Evolutionary conservation across 805 yeast species (phyloP).

Genomic region (Lachancea waltii): DNA sequence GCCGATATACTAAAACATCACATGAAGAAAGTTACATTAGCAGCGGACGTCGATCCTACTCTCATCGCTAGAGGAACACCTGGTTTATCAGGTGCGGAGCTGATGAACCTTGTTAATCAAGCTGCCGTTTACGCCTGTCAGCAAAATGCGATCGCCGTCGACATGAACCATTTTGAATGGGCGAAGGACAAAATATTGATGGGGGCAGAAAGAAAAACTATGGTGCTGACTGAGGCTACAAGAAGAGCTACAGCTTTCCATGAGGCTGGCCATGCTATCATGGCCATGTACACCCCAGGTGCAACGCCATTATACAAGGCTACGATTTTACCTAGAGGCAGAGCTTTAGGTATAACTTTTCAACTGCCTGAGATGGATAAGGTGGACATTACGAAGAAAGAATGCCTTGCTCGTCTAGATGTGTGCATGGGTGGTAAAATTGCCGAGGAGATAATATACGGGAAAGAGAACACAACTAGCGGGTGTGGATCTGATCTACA

Average conservation of each 20-base stretch:
- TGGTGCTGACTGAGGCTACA: constrained; percentile 95
- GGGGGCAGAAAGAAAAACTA: constrained; percentile 97
- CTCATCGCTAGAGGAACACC: constrained; percentile 96
- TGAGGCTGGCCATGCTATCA: constrained; percentile 98
- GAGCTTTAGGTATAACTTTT: constrained; percentile 94
- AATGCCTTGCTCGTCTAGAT: constrained; percentile 85
- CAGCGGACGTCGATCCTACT: constrained; percentile 79
- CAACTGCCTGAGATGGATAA: constrained; percentile 98
- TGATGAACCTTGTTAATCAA: constrained; percentile 92
- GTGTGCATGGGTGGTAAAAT: constrained; percentile 99
- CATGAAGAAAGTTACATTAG: constrained; percentile 81
- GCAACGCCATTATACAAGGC: constrained; percentile 96
- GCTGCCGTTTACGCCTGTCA: constrained; percentile 98
- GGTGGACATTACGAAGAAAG: constrained; percentile 83
- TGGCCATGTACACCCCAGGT: constrained; percentile 91
- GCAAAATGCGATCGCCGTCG: constrained; percentile 81
- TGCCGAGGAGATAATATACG: constrained; percentile 91
- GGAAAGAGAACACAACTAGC: constrained; percentile 85
- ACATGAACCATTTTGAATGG: constrained; percentile 93
- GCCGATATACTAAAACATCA: constrained; percentile 87
- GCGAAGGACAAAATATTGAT: constrained; percentile 95
- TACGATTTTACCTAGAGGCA: constrained; percentile 92
- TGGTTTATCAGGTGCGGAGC: constrained; percentile 96
- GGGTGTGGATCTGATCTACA: constrained; percentile 92
- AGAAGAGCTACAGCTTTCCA: constrained; percentile 94